Base-by-base conservation (phyloP, 805 yeast species). In the Hemisphaericaspora nanyangensis region DNA sequence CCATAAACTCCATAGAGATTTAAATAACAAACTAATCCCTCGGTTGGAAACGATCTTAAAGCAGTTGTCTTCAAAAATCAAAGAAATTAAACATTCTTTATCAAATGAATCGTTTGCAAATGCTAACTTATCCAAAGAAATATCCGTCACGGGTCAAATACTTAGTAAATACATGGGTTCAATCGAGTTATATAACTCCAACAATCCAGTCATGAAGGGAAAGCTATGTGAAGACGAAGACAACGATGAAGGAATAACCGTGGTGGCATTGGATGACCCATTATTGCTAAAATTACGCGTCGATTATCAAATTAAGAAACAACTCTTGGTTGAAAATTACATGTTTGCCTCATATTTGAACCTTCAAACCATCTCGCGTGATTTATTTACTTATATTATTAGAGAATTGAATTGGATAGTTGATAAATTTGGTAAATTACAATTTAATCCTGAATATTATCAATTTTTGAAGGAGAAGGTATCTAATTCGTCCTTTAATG, bases 81-180 rank as follows among this genome's bases (percentile, higher is more conserved):
- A 65, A 44, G 74, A 68, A 46, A 67, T 68, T 46, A 65, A 52
- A 49, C 49, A 63, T 6, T 55, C 67, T 22, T 52, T 68, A 43
- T 63, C 58, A 39, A 67, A 68, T 47, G 73, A 68, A 15, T 56
- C 68, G 2, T 68, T 68, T 47, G 64, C 70, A 18, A 68, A 66
- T 44, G 49, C 56, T 15, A 53, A 56, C 6, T 45, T 68, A 19
- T 42, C 59, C 11, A 65, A 52, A 34, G 73, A 68, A 56, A 74
- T 83, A 40, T 72, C 72, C 38, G 77, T 75, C 40, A 82, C 95
- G 1, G 82, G 80, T 40, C 58, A 61, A 29, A 77, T 78, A 24
- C 55, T 82, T 39, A 57, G 50, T 25, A 44, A 47, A 30, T 69
- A 61, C 41, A 58, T 55, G 46, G 40, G 47, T 18, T 50, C 70